phyloP scores from a whole-genome alignment of 257 asterid species.

The Handroanthus guayacan region DNA sequence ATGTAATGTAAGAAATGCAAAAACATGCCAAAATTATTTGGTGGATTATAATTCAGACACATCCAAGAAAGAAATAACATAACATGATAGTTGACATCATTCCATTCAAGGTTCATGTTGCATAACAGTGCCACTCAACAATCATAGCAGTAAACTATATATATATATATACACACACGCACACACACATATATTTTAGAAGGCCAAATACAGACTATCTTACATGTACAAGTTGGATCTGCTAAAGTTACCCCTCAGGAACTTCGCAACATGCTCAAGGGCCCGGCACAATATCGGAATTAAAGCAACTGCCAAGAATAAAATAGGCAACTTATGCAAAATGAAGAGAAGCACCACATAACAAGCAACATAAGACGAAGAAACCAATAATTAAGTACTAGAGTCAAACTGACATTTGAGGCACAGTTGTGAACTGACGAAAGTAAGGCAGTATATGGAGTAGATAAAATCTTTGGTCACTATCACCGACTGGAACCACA shows the following conservation, averaged over 20 bases:
- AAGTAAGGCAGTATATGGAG: constrained; percentile 78
- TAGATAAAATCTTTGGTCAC: constrained; percentile 82
- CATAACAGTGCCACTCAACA: background rate
- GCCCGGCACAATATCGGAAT: constrained; percentile 82
- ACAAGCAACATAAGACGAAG: constrained; percentile 26
- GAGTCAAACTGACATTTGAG: constrained; percentile 71
- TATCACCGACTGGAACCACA: constrained; percentile 85
- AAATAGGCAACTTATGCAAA: constrained; percentile 26
- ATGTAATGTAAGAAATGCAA: constrained; percentile 8
- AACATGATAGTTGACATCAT: constrained; percentile 8
- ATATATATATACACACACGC: background rate
- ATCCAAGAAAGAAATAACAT: constrained; percentile 2
- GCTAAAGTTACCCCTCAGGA: constrained; percentile 77
- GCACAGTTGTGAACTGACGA: constrained; percentile 69
- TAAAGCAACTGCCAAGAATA: constrained; percentile 76
- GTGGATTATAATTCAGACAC: background rate
- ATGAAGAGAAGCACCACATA: constrained; percentile 8
- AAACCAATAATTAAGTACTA: constrained; percentile 25
- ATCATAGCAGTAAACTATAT: constrained; percentile 16
- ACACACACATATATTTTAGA: background rate
- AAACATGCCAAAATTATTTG: constrained; percentile 5
- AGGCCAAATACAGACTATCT: constrained; percentile 27
- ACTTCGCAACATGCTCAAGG: constrained; percentile 75
- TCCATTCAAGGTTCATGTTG: constrained; percentile 18
- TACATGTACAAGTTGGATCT: constrained; percentile 84